Base-by-base conservation (phyloP, 768 basidiomycete genomes). In the Russula griseocarnosa region DNA sequence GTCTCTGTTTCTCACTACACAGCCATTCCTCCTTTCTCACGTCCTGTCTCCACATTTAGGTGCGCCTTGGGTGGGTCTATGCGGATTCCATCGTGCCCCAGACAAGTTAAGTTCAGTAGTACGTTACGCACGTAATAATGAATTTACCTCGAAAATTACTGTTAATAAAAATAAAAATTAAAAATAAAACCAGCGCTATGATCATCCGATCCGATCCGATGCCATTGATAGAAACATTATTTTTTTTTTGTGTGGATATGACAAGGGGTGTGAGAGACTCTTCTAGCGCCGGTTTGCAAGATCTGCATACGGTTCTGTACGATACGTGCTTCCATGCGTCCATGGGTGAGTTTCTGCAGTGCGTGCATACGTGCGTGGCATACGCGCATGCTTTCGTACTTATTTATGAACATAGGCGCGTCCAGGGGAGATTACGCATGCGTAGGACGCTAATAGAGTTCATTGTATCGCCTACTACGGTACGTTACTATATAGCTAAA, bases 101-200 rank as follows among this genome's bases (percentile, higher is more conserved):
- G 38, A n/a, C 20, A 36, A 36, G 36, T 13, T 36, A 44, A 44
- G 44, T n/a, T 9, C 44, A 16, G 40, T 44, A 60, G 36, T 56
- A 54, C 60, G 44, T 62, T 56, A 62, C 49, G 47, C 55, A 62
- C 61, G 38, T 50, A 62, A 61, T 61, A 22, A 28, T 47, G 46
- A 54, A 34, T 6, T 34, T 34, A 5, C 51, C 28, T 34, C 52
- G 11, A 32, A 52, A 53, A 4, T 10, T 14, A 18, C 38, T 7
- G 38, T 40, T 40, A 22, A 54, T 14, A 13, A 34, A 54, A 34
- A 34, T 22, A 11, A 22, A 53, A 52, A 10, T n/a, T 2, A 11
- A 53, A 54, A 52, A 53, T 53, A 32, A 60, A 55, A 22, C 11
- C n/a, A 46, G 44, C 44, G 44, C 46, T 47, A 22, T 5, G 46